Evolutionary conservation across 148 eudicot species (phyloP), one percentile per base, ranked within the genome.

Genomic region (Rhododendron kiyosumense): DNA sequence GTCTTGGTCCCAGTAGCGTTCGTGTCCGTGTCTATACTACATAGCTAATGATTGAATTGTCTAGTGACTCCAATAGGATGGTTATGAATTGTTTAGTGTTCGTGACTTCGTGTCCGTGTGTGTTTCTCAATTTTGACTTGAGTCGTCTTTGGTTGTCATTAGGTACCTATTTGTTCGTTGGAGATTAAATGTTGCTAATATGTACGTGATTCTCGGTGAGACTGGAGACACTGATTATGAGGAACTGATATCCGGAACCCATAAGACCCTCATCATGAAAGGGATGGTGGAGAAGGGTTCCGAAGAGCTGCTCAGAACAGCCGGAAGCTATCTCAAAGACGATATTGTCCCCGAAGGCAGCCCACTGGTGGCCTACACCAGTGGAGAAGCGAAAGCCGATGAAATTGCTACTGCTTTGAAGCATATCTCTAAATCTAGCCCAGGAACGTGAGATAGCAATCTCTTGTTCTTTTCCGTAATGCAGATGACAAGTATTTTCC

Each of bases 141-240:
- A 38, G 69, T 73, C 24, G 7, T 20, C 77, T 83, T 51, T 26
- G 51, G 51, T 14, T 41, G 63, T 38, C 18, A 74, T 63, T 49
- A 91, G 96, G 92, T 94, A 92, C 87, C 90, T 94, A 43, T 94
- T 94, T 30, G 95, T 94, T 41, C 93, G 97, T 3, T 94, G 95
- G 97, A 88, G 94, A 87, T 76, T 94, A 71, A 92, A 94, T 30
- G 97, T 94, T 43, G 94, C 95, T 36, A 94, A 90, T 76, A 93
- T 94, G 97, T 94, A 80, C 30, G 92, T 94, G 32, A 88, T 94
- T 71, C 90, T 94, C 26, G 95, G 97, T 73, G 97, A 94, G 86
- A 92, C 94, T 14, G 95, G 97, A 63, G 97, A 94, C 88, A 93
- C 94, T 0, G 97, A 94, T 86, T 91, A 92, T 32, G 97, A 94